Conservation (phyloP, 805 yeast species). For the Candida oleophila region DNA sequence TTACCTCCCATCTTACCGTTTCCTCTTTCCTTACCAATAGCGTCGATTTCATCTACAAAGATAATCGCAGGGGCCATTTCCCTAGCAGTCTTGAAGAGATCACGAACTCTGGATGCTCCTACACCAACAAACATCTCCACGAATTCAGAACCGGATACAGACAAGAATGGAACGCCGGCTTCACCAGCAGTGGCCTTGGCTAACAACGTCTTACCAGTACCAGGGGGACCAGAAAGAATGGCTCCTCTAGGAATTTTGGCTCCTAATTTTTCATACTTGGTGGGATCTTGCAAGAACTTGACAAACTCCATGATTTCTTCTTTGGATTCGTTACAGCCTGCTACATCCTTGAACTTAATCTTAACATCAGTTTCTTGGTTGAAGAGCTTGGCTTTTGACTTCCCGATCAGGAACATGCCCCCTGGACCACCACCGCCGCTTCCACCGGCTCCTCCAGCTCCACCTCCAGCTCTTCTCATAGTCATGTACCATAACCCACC, state of each 20-base stretch:
- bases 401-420: constrained; percentile 75
- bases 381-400: constrained; percentile 75
- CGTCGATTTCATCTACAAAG: constrained; percentile 93
- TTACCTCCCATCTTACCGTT: constrained; percentile 77
- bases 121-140: constrained; percentile 98
- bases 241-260: constrained; percentile 97
- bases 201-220: constrained; percentile 91
- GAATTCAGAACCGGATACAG: constrained; percentile 91
- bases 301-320: constrained; percentile 96
- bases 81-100: constrained; percentile 84
- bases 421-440: constrained; percentile 41
- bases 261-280: constrained; percentile 81
- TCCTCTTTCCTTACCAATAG: constrained; percentile 84
- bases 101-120: constrained; percentile 94
- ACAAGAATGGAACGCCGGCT: constrained; percentile 89
- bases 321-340: constrained; percentile 93
- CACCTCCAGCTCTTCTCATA: constrained; percentile 48
- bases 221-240: constrained; percentile 91
- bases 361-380: constrained; percentile 83
- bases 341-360: constrained; percentile 83
- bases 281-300: constrained; percentile 79
- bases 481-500: constrained; percentile 77
- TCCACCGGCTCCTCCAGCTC: constrained; percentile 43
- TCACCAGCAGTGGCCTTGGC: constrained; percentile 98
- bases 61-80: constrained; percentile 88